Evolutionary conservation across 2,329 filamentous ascomycete species (phyloP), one percentile per base, ranked within the genome.

Genomic region (Zymoseptoria pseudotritici): DNA sequence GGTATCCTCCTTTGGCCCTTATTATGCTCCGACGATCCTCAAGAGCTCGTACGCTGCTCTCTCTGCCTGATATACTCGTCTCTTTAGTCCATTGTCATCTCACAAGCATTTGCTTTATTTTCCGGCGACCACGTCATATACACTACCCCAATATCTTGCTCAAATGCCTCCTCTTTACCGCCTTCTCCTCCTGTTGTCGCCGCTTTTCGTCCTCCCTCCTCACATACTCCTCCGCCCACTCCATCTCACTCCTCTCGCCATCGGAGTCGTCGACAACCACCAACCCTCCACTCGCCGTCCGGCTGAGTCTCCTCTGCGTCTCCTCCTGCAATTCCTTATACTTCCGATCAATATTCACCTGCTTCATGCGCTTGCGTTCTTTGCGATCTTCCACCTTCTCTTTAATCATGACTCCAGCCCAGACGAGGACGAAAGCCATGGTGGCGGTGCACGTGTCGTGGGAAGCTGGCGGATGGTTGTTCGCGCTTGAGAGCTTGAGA

Each of bases 351-450:
- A 67, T 63, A 4, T 55, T 17, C 42, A 56, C 56, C 24, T 63
- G 65, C 65, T 69, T 69, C 50, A 57, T 49, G 24, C 59, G 60
- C 50, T 66, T 67, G 50, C 55, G 56, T 29, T 67, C 60, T 53
- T 66, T 66, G 58, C 58, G 66, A 56, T 66, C 59, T 24, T 65
- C 60, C n/a, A 67, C 56, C 5, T 62, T 53, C 20, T 70, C 63
- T 31, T 64, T 62, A 19, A 71, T 58, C 49, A 63, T 61, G 10
- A 65, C 56, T 6, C 60, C 63, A 7, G 60, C 67, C 6, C 63
- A 53, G n/a, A 71, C 65, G 21, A 71, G 46, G 20, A 71, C 57
- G 13, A 64, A 62, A 5, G 68, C 69, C 69, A 71, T 71, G 17
- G 24, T 36, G 8, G 13, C 9, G 22, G 11, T 24, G 3, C 8